Percentiles rank a stretch among this genome's conserved stretches.
Evolutionary conservation across 2,329 filamentous ascomycete species (phyloP).

Genomic region (Fusarium guadeloupense): DNA sequence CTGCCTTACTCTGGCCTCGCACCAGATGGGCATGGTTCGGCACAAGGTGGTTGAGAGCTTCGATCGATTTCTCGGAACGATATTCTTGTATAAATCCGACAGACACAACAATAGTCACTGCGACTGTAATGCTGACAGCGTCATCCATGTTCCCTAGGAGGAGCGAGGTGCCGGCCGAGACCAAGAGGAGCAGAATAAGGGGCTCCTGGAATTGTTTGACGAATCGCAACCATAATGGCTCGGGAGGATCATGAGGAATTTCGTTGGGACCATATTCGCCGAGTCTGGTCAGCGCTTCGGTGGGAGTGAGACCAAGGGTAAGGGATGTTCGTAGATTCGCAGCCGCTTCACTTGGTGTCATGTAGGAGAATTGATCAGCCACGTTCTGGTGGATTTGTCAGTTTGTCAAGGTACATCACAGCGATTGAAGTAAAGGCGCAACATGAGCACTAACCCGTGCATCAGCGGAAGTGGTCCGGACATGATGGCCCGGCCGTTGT

Average conservation of each 20-base stretch:
- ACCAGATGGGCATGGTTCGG: constrained; percentile 97
- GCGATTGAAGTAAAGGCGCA: neutral
- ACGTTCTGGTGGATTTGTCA: constrained; percentile 53
- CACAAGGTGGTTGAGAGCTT: constrained; percentile 91
- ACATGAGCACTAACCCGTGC: constrained; percentile 57
- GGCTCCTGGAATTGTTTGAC: constrained; percentile 97
- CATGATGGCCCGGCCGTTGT: constrained; percentile 49
- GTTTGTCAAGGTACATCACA: neutral
- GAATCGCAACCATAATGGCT: constrained; percentile 95
- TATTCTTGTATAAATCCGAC: constrained; percentile 99
- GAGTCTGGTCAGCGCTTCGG: constrained; percentile 82
- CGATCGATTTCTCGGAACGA: constrained; percentile 94
- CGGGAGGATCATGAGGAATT: constrained; percentile 90
- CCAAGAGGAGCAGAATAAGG: constrained; percentile 89
- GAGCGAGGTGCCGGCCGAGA: constrained; percentile 87
- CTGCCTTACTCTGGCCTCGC: constrained; percentile 60
- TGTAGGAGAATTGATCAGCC: constrained; percentile 69
- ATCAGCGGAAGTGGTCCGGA: constrained; percentile 63
- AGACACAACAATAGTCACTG: constrained; percentile 94
- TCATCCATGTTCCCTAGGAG: constrained; percentile 94
- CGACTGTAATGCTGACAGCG: constrained; percentile 92
- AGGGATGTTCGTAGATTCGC: constrained; percentile 83
- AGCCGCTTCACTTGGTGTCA: constrained; percentile 82
- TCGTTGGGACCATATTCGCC: constrained; percentile 90
- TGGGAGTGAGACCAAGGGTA: constrained; percentile 79